phyloP scores from a whole-genome alignment of 441 rosid genomes.

The Pelargonium cotyledonis region DNA sequence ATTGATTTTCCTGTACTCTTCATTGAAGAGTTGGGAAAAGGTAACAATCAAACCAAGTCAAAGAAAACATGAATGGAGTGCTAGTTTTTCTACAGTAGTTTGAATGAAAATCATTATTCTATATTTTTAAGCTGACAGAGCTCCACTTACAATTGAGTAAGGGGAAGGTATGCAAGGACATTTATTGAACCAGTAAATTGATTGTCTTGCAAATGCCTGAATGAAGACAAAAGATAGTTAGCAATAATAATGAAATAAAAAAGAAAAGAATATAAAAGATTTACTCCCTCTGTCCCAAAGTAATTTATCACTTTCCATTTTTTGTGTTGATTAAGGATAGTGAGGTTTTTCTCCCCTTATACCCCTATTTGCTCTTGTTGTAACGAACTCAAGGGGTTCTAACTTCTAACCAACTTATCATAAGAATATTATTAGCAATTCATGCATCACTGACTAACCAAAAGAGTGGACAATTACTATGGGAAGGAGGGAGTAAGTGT shows the following conservation, averaged over 20 bases:
- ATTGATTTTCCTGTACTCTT: neutral
- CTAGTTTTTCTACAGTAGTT: neutral
- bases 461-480: no score
- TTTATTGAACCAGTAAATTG: slow-evolving; percentile 63
- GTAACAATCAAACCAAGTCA: neutral
- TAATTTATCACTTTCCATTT: no score
- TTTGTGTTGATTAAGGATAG: no score
- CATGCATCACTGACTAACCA: no score
- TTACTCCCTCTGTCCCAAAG: no score
- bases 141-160: slow-evolving; percentile 59
- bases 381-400: no score
- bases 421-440: no score
- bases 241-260: neutral
- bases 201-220: slow-evolving; percentile 70
- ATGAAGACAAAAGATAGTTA: slow-evolving; percentile 12
- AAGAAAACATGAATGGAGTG: neutral
- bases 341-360: no score
- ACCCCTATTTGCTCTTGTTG: no score
- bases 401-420: no score
- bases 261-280: no score
- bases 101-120: neutral
- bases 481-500: neutral
- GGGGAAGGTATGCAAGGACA: slow-evolving; percentile 61
- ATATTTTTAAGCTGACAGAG: neutral
- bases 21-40: neutral